Percentiles rank a stretch among this genome's conserved stretches.
phyloP scores from a whole-genome alignment of 2,329 filamentous ascomycete species.

The Massarina eburnea region DNA sequence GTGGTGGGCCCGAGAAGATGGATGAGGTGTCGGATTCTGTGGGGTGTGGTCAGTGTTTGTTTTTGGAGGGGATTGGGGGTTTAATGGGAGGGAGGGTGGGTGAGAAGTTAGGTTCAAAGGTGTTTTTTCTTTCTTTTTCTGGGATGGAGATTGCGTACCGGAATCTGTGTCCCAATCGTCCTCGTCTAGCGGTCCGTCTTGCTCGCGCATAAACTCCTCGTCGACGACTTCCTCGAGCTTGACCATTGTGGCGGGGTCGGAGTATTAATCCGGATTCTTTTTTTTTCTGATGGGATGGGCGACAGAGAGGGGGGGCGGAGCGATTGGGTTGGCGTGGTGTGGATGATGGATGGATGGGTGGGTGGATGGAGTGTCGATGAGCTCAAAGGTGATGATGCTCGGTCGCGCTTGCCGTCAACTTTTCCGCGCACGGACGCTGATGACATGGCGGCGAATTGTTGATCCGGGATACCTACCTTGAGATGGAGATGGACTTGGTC shows the following conservation, averaged over 20 bases:
- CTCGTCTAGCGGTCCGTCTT: conserved; percentile 69
- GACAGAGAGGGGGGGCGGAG: no score
- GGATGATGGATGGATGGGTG: not conserved
- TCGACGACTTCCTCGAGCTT: conserved; percentile 96
- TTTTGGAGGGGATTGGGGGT: conserved; percentile 1
- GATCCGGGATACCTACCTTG: no score
- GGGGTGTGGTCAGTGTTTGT: conserved; percentile 52
- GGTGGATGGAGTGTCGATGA: not conserved
- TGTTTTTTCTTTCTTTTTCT: no score
- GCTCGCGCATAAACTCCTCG: conserved; percentile 81
- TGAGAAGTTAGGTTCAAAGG: conserved; percentile 1
- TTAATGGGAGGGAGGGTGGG: not conserved
- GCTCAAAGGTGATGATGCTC: no score
- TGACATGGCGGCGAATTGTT: no score
- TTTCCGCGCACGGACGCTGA: no score
- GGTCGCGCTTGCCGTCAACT: no score
- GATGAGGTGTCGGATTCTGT: conserved; percentile 78
- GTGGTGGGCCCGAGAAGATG: conserved; percentile 52
- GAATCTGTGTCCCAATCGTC: conserved; percentile 92
- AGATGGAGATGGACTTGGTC: no score
- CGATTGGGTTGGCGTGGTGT: not conserved
- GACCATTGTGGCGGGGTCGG: conserved; percentile 68
- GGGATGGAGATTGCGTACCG: conserved; percentile 58
- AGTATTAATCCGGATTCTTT: not conserved
- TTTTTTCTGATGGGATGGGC: no score